Evolutionary conservation across 108 stramenopile genomes (phyloP).

Genomic region (Nitzschia inconspicua): DNA sequence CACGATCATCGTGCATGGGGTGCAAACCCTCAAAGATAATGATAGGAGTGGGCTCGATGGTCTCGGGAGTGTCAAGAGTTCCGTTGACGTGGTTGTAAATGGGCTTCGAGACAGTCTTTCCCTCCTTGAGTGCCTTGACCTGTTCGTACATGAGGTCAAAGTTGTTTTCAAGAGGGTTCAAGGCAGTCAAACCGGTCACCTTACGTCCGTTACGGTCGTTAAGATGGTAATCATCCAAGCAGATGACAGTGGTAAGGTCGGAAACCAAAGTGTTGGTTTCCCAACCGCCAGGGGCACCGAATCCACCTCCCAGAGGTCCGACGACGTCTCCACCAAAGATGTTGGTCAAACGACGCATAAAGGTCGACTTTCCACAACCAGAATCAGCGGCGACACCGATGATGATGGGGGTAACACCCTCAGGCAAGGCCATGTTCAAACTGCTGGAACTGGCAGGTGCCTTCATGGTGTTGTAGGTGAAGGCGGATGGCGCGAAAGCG

Average conservation of each 20-base stretch:
- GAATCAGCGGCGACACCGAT: slow-evolving; percentile 98
- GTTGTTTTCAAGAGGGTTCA: slow-evolving; percentile 91
- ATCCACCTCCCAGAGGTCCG: slow-evolving; percentile 92
- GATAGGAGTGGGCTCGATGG: slow-evolving; percentile 93
- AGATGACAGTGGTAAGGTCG: slow-evolving; percentile 95
- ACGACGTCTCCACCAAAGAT: slow-evolving; percentile 95
- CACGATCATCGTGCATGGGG: slow-evolving; percentile 94
- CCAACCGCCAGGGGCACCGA: slow-evolving; percentile 90
- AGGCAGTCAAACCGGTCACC: slow-evolving; percentile 89
- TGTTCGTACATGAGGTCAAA: slow-evolving; percentile 98
- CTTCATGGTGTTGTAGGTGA: slow-evolving; percentile 32
- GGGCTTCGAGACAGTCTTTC: slow-evolving; percentile 91
- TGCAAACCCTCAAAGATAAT: slow-evolving; percentile 98
- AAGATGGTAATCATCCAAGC: slow-evolving; percentile 97
- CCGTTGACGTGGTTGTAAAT: slow-evolving; percentile 99
- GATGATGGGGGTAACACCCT: slow-evolving; percentile 77
- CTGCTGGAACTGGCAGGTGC: slow-evolving; percentile 30
- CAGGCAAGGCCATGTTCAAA: slow-evolving; percentile 71
- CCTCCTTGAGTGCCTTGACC: slow-evolving; percentile 91
- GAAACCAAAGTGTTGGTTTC: slow-evolving; percentile 98
- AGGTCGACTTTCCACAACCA: slow-evolving; percentile 98
- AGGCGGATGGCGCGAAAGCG: slow-evolving; percentile 60
- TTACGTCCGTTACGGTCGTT: slow-evolving; percentile 96
- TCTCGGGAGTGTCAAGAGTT: slow-evolving; percentile 95
- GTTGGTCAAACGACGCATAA: slow-evolving; percentile 96